These are phyloP conservation scores for Fusarium armeniacum DNA, from an alignment of 2,329 filamentous ascomycete genomes.

Conservation along the genomic window DNA sequence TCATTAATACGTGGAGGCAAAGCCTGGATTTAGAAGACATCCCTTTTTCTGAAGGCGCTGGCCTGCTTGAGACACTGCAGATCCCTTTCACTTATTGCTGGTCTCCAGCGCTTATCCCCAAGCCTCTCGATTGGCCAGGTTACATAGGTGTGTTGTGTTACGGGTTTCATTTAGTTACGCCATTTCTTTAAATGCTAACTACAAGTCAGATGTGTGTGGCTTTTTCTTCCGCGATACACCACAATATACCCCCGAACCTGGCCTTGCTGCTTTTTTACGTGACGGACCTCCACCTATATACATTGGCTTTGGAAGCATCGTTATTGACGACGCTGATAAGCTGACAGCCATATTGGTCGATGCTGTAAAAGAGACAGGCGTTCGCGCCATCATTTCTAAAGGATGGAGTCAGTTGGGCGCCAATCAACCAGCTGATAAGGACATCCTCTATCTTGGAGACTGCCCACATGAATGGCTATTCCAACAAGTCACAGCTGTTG, in stretches of 20 bases:
- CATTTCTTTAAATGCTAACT: too few relatives aligned
- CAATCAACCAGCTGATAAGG: conserved; percentile 52
- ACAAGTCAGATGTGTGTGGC: too few relatives aligned
- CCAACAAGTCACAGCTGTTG: background rate
- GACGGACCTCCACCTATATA: background rate
- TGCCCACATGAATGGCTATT: conserved; percentile 6
- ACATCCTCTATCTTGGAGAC: background rate
- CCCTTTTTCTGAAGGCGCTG: conserved; percentile 73
- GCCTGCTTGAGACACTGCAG: background rate
- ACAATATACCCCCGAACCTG: too few relatives aligned
- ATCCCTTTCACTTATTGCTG: conserved; percentile 2
- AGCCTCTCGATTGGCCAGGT: background rate
- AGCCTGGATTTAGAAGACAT: conserved; percentile 61
- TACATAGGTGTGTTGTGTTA: too few relatives aligned
- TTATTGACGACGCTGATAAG: background rate
- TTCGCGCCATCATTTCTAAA: background rate
- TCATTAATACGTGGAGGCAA: conserved; percentile 41
- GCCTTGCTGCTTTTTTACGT: background rate
- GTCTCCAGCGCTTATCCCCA: background rate
- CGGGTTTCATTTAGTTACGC: too few relatives aligned
- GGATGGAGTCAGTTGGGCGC: conserved; percentile 6
- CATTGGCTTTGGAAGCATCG: conserved; percentile 10
- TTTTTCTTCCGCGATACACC: conserved; percentile 6
- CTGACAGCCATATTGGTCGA: background rate
- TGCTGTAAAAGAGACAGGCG: background rate